Percentiles rank a stretch among this genome's conserved stretches.
phyloP scores from a whole-genome alignment of 2,329 filamentous ascomycete species.

The Thielaviopsis musarum region DNA sequence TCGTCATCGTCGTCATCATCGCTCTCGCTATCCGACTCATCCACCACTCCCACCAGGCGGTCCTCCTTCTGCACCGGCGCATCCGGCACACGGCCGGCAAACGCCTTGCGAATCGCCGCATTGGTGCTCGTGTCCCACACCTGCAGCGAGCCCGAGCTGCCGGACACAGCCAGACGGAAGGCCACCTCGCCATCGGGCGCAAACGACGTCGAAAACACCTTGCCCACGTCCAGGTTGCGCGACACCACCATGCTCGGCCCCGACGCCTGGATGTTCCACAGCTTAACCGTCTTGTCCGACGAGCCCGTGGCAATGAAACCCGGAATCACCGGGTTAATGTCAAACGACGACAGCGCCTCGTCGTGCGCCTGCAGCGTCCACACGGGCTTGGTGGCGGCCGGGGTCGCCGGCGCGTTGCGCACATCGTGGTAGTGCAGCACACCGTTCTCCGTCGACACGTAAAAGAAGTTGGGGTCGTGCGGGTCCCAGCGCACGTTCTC shows the following conservation, averaged over 20 bases:
- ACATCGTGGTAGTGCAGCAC: slow-evolving; percentile 85
- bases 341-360: slow-evolving; percentile 78
- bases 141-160: slow-evolving; percentile 82
- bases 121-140: slow-evolving; percentile 97
- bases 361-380: slow-evolving; percentile 97
- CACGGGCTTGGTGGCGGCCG: slow-evolving; percentile 61
- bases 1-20: slow-evolving; percentile 35
- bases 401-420: slow-evolving; percentile 56
- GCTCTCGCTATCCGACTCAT: slow-evolving; percentile 50
- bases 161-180: slow-evolving; percentile 83
- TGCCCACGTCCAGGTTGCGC: slow-evolving; percentile 82
- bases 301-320: slow-evolving; percentile 89
- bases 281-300: slow-evolving; percentile 85
- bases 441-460: slow-evolving; percentile 82
- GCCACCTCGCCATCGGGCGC: slow-evolving; percentile 80
- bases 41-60: slow-evolving; percentile 56
- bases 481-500: slow-evolving; percentile 88
- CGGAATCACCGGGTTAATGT: slow-evolving; percentile 76
- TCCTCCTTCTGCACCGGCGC: slow-evolving; percentile 51
- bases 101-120: slow-evolving; percentile 64
- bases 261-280: slow-evolving; percentile 75
- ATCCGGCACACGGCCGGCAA: slow-evolving; percentile 50
- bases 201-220: slow-evolving; percentile 82
- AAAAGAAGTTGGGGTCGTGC: slow-evolving; percentile 86
- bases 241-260: slow-evolving; percentile 84